Evolutionary conservation across 495 filamentous ascomycete genomes (phyloP).

Genomic region (Penicillium crystallinum): DNA sequence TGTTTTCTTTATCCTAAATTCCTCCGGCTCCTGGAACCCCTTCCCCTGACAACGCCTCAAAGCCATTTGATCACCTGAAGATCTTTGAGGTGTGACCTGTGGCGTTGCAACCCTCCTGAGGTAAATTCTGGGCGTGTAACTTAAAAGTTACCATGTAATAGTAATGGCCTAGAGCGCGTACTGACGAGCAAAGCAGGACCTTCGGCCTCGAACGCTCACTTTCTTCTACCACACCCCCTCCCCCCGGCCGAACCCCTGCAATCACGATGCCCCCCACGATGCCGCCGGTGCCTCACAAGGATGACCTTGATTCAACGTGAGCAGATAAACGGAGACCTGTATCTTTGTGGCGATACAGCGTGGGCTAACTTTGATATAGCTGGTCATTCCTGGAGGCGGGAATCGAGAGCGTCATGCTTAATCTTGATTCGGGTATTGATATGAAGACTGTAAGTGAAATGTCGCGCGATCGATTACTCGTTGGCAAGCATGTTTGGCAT

Average conservation of each 20-base stretch:
- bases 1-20: not conserved
- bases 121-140: not conserved
- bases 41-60: not conserved
- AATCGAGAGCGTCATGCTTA: slow-evolving; percentile 87
- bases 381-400: slow-evolving; percentile 86
- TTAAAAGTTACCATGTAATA: not conserved
- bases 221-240: not conserved
- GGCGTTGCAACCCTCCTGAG: slow-evolving; percentile 15
- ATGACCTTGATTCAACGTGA: slow-evolving; percentile 80
- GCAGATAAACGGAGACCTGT: slow-evolving; percentile 22
- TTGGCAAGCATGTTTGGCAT: not conserved
- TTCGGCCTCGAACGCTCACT: slow-evolving; percentile 1
- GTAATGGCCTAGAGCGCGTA: not conserved
- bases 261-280: slow-evolving; percentile 35
- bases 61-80: not conserved
- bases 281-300: slow-evolving; percentile 59
- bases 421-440: slow-evolving; percentile 86
- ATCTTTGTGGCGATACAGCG: not conserved
- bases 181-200: not conserved
- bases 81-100: slow-evolving; percentile 15
- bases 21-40: not conserved
- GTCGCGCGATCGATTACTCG: not conserved
- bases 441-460: slow-evolving; percentile 69
- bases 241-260: slow-evolving; percentile 9
- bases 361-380: slow-evolving; percentile 40